Evolutionary conservation across 2,329 filamentous ascomycete genomes (phyloP).

Genomic region (Pseudogymnoascus sp.): DNA sequence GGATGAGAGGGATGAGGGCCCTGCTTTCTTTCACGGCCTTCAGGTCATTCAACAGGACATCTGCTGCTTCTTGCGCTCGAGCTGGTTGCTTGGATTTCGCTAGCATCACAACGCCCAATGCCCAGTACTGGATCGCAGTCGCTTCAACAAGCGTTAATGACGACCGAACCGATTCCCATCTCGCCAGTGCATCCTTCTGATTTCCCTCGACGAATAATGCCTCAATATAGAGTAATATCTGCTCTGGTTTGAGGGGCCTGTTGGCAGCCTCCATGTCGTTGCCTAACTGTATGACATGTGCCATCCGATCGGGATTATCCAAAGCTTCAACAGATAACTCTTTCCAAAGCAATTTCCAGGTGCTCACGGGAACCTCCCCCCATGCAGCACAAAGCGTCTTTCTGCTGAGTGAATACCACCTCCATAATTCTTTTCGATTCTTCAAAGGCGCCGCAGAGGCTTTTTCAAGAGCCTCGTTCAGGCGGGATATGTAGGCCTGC

Average conservation of each 20-base stretch:
- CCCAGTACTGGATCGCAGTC: constrained; percentile 47
- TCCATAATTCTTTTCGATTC: constrained; percentile 36
- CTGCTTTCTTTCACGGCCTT: constrained; percentile 42
- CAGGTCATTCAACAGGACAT: constrained; percentile 41
- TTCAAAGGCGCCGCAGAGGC: neutral
- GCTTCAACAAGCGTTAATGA: constrained; percentile 27
- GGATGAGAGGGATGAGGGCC: constrained; percentile 61
- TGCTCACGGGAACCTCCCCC: constrained; percentile 47
- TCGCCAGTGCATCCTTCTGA: constrained; percentile 31
- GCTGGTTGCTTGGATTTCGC: constrained; percentile 49
- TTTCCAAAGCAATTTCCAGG: constrained; percentile 61
- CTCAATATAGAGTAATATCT: constrained; percentile 61
- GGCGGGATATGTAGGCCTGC: constrained; percentile 5
- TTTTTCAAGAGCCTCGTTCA: constrained; percentile 11
- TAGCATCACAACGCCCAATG: constrained; percentile 59
- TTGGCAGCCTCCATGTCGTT: constrained; percentile 58
- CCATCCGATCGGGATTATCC: constrained; percentile 47
- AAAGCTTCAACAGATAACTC: constrained; percentile 45
- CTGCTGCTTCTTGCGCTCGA: constrained; percentile 48
- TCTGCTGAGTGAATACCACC: constrained; percentile 42
- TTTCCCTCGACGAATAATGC: constrained; percentile 57
- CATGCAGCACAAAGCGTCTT: constrained; percentile 38
- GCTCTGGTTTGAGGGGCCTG: constrained; percentile 44
- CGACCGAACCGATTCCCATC: constrained; percentile 30
- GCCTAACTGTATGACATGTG: constrained; percentile 53